Evolutionary conservation across 1,284 basidiomycete species (phyloP).

Genomic region (Ganoderma sinense): DNA sequence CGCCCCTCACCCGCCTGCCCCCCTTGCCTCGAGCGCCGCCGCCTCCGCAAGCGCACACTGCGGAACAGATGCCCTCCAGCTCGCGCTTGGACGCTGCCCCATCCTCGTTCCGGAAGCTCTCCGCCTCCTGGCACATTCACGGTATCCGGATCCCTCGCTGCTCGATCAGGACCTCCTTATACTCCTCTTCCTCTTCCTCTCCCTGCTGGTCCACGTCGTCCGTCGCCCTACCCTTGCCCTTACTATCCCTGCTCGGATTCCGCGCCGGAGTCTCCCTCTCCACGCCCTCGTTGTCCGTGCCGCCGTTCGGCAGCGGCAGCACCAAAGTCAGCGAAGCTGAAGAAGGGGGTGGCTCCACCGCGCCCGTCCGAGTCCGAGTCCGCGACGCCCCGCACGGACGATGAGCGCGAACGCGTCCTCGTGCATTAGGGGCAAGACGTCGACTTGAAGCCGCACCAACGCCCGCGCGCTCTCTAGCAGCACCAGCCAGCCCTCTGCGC

Average conservation of each 20-base stretch:
- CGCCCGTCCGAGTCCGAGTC: neutral
- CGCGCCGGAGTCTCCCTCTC: neutral
- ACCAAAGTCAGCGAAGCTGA: neutral
- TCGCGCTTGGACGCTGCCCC: slow-evolving; percentile 29
- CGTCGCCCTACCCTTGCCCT: slow-evolving; percentile 14
- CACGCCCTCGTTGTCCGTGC: neutral
- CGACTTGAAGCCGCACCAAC: slow-evolving; percentile 52
- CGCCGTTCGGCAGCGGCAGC: neutral
- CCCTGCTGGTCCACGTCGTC: neutral
- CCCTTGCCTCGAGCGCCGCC: too few relatives aligned
- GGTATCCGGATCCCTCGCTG: slow-evolving; percentile 23
- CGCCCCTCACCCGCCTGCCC: too few relatives aligned
- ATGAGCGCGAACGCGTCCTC: slow-evolving; percentile 44
- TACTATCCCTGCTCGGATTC: slow-evolving; percentile 8
- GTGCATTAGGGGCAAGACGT: slow-evolving; percentile 48
- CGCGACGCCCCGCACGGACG: slow-evolving; percentile 5
- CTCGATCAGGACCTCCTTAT: slow-evolving; percentile 26
- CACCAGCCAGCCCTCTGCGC: slow-evolving; percentile 42
- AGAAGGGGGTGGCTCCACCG: too few relatives aligned
- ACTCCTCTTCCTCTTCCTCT: neutral
- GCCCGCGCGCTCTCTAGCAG: slow-evolving; percentile 46
- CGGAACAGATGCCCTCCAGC: slow-evolving; percentile 22
- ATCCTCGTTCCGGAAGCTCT: slow-evolving; percentile 32
- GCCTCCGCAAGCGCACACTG: slow-evolving; percentile 14
- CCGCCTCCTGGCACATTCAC: slow-evolving; percentile 36